phyloP scores from a whole-genome alignment of 1,284 basidiomycete species.

The Fistulinella cinereoalba region DNA sequence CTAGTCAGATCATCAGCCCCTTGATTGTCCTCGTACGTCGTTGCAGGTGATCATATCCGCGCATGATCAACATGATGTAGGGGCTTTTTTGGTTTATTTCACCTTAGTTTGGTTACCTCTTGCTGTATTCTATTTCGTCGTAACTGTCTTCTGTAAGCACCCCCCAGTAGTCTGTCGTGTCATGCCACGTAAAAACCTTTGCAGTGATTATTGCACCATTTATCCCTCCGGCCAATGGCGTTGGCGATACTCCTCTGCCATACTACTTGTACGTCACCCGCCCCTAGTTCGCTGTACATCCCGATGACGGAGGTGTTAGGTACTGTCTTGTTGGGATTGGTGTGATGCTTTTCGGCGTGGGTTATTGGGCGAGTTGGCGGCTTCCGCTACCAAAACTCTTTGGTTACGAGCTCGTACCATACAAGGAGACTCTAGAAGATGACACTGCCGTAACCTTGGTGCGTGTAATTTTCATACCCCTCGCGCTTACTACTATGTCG shows the following conservation, averaged over 20 bases:
- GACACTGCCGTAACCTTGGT: conserved; percentile 58
- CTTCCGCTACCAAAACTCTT: conserved; percentile 48
- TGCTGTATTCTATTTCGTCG: conserved; percentile 53
- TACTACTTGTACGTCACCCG: conserved; percentile 48
- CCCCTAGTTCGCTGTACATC: too few species aligned
- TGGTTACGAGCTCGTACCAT: conserved; percentile 47
- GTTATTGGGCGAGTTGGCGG: conserved; percentile 58
- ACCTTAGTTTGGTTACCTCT: conserved; percentile 54
- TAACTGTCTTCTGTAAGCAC: conserved; percentile 47
- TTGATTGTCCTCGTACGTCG: conserved; percentile 48
- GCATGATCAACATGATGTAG: conserved; percentile 25
- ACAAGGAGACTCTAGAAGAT: conserved; percentile 48
- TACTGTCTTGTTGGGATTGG: conserved; percentile 58
- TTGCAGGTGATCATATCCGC: too few species aligned
- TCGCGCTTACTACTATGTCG: too few species aligned
- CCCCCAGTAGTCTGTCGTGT: background rate
- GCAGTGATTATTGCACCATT: conserved; percentile 56
- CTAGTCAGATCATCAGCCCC: conserved; percentile 53
- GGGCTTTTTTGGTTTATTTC: conserved; percentile 52
- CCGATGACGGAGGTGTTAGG: conserved; percentile 24
- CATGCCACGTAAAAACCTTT: background rate
- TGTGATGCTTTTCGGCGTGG: conserved; percentile 43
- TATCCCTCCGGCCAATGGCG: conserved; percentile 49
- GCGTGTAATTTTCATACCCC: conserved; percentile 19
- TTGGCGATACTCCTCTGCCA: conserved; percentile 58